phyloP scores from a whole-genome alignment of 495 filamentous ascomycete species.

The Tuber magnatum region DNA sequence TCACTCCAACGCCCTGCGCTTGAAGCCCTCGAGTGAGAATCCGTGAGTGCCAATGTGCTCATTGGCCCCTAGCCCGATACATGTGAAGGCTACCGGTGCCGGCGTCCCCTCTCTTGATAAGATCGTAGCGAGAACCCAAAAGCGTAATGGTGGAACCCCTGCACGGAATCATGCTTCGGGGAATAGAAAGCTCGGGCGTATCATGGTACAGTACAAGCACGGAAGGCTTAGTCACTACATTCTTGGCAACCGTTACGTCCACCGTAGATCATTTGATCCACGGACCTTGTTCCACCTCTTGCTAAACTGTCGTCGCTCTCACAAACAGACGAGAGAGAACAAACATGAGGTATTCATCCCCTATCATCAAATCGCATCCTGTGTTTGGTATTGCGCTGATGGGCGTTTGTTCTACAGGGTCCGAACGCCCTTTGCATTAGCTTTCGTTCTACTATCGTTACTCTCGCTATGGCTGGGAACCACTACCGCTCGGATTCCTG shows the following conservation, averaged over 20 bases:
- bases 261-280: background rate
- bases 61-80: background rate
- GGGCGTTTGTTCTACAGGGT: constrained; percentile 44
- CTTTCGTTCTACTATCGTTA: constrained; percentile 70
- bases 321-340: constrained; percentile 11
- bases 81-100: background rate
- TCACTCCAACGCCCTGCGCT: background rate
- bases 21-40: background rate
- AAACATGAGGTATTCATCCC: constrained; percentile 17
- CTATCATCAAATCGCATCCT: constrained; percentile 2
- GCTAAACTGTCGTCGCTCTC: constrained; percentile 1
- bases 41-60: background rate
- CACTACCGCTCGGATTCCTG: constrained; percentile 51
- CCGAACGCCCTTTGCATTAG: constrained; percentile 65
- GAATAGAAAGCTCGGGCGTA: background rate
- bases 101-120: background rate
- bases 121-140: background rate
- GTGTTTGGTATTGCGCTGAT: constrained; percentile 15
- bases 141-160: background rate
- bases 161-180: background rate
- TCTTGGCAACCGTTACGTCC: constrained; percentile 1
- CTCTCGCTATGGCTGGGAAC: constrained; percentile 73
- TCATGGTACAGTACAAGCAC: background rate
- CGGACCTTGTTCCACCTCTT: constrained; percentile 1
- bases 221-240: background rate